A percentile compares a stretch with the other conserved stretches of the same genome.
Evolutionary conservation across 768 basidiomycete species (phyloP).

Genomic region (Amanita exitialis): DNA sequence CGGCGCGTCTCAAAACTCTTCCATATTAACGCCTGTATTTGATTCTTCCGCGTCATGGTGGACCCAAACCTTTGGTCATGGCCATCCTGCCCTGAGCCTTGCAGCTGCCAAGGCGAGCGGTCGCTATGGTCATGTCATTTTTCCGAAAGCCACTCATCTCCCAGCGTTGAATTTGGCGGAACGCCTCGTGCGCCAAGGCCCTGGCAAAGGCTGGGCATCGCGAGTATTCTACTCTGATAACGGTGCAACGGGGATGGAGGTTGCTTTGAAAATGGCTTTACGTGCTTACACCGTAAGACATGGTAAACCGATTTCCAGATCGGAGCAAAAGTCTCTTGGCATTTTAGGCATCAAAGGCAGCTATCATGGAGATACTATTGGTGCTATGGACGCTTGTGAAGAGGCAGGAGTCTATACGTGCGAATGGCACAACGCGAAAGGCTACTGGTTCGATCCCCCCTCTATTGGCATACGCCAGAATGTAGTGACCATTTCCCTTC

Average conservation of each 20-base stretch:
- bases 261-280: conserved; percentile 96
- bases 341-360: conserved; percentile 85
- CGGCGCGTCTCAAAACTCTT: conserved; percentile 10
- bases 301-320: conserved; percentile 20
- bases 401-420: conserved; percentile 82
- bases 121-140: conserved; percentile 95
- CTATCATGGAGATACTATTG: conserved; percentile 97
- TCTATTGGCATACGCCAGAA: conserved; percentile 63
- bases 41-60: conserved; percentile 98
- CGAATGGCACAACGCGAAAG: conserved; percentile 92
- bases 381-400: conserved; percentile 91
- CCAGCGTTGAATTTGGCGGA: conserved; percentile 85
- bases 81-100: conserved; percentile 61
- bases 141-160: conserved; percentile 77
- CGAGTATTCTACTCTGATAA: conserved; percentile 92
- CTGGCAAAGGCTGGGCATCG: conserved; percentile 85
- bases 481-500: conserved; percentile 39
- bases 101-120: conserved; percentile 88
- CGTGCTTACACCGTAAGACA: conserved; percentile 47
- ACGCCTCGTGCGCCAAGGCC: conserved; percentile 58
- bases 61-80: conserved; percentile 91
- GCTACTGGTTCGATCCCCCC: conserved; percentile 91
- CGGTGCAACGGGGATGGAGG: conserved; percentile 93
- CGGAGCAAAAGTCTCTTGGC: conserved; percentile 45
- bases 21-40: conserved; percentile 46